Evolutionary conservation across 2,329 filamentous ascomycete species (phyloP).

Genomic region (Colletotrichum orchidophilum): DNA sequence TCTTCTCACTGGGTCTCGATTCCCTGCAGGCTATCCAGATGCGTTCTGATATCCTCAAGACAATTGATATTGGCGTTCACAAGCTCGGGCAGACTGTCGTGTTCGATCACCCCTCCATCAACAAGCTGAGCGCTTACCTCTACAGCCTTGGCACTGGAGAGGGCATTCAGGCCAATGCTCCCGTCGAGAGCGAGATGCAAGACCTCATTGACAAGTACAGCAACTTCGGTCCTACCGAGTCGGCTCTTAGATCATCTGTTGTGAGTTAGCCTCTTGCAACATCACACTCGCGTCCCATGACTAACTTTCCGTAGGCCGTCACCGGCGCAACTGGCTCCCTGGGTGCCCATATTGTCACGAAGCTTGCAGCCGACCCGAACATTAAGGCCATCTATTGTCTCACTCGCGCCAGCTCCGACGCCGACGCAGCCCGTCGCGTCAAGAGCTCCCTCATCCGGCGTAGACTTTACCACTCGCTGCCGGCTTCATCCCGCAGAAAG

Average conservation of each 20-base stretch:
- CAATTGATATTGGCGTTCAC: slow-evolving; percentile 57
- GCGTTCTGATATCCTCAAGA: slow-evolving; percentile 59
- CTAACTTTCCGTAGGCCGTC: slow-evolving; percentile 49
- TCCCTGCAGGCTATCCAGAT: slow-evolving; percentile 67
- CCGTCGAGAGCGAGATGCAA: slow-evolving; percentile 42
- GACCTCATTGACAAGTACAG: slow-evolving; percentile 38
- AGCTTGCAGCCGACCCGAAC: slow-evolving; percentile 66
- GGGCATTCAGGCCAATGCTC: slow-evolving; percentile 37
- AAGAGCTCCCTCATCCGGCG: slow-evolving; percentile 40
- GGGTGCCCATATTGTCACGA: slow-evolving; percentile 67
- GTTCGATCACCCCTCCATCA: slow-evolving; percentile 64
- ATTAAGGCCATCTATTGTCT: slow-evolving; percentile 63
- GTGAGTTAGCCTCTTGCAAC: background rate
- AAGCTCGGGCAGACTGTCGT: slow-evolving; percentile 64
- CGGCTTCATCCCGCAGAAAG: slow-evolving; percentile 29
- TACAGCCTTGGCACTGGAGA: slow-evolving; percentile 51
- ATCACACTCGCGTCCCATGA: accelerated
- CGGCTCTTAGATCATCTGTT: background rate
- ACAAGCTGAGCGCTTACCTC: slow-evolving; percentile 55
- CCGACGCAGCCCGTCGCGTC: slow-evolving; percentile 37
- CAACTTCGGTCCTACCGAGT: background rate
- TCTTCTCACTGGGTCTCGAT: slow-evolving; percentile 68
- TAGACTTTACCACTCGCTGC: slow-evolving; percentile 43
- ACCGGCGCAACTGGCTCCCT: slow-evolving; percentile 75
- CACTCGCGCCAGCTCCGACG: slow-evolving; percentile 51